Evolutionary conservation across 148 eudicot genomes (phyloP).

Genomic region (Pharnaceum exiguum): DNA sequence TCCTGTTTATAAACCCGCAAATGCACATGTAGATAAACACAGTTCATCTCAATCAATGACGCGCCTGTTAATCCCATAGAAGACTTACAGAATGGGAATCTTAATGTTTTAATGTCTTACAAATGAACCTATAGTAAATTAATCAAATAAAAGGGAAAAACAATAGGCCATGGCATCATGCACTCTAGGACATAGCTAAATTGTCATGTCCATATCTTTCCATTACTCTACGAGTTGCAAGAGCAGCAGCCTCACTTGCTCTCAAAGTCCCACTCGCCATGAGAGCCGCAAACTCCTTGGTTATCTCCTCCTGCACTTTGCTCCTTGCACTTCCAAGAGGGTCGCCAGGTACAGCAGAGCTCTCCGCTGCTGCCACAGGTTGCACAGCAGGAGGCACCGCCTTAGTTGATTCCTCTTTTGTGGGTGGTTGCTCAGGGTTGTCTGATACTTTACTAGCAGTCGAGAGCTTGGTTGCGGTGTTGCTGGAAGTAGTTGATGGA

Average conservation of each 20-base stretch:
- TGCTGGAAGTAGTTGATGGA: constrained; percentile 6
- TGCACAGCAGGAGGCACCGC: constrained; percentile 21
- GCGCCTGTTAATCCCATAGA: no score
- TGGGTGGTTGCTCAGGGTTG: constrained; percentile 14
- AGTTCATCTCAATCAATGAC: no score
- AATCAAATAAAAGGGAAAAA: background rate
- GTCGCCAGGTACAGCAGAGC: constrained; percentile 32
- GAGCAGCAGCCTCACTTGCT: constrained; percentile 94
- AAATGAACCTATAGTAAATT: no score
- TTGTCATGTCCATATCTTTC: constrained; percentile 54
- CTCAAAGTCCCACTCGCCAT: constrained; percentile 83
- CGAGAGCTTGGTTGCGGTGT: background rate
- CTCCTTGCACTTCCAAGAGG: constrained; percentile 72
- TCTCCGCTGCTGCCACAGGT: constrained; percentile 16
- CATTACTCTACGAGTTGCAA: constrained; percentile 90
- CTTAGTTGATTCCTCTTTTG: constrained; percentile 11
- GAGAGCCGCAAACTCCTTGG: constrained; percentile 67
- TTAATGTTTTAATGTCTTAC: no score
- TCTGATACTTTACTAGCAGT: constrained; percentile 2
- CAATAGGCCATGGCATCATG: constrained; percentile 5
- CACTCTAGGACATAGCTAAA: constrained; percentile 41
- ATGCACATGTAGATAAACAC: no score
- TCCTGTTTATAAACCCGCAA: no score
- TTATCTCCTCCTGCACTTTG: constrained; percentile 86
- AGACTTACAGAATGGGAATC: no score